Conservation (phyloP, 2,329 filamentous ascomycete species). For the Lachnum nothofagi region DNA sequence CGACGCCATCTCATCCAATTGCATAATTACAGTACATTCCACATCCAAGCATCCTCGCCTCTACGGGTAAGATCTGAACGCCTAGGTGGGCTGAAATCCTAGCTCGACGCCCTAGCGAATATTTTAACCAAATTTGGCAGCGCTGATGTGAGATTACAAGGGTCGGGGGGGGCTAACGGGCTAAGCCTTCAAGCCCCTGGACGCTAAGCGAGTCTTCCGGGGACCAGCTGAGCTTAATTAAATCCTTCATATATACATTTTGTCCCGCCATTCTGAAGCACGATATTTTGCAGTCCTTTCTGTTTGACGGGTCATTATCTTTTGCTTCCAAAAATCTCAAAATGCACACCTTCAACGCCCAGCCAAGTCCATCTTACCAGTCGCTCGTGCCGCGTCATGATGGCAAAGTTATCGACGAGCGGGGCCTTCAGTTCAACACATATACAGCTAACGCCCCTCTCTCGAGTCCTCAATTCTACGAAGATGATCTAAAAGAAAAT, state of each 20-base stretch:
- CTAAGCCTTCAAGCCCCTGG: neutral
- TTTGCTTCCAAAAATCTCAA: neutral
- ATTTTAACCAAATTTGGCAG: neutral
- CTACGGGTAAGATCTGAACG: neutral
- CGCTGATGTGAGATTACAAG: neutral
- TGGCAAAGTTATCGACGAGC: neutral
- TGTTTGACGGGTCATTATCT: neutral
- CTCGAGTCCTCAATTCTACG: neutral
- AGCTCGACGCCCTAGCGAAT: neutral
- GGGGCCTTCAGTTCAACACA: neutral
- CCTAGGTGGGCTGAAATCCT: neutral
- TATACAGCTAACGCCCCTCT: neutral
- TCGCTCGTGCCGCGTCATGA: neutral
- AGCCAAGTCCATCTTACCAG: neutral
- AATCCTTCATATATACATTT: neutral
- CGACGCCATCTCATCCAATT: too few relatives aligned
- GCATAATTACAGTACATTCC: too few relatives aligned
- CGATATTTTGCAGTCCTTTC: neutral
- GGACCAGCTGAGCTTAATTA: neutral
- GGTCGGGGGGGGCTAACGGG: neutral
- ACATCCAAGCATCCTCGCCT: too few relatives aligned
- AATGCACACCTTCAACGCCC: neutral
- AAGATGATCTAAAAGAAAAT: neutral
- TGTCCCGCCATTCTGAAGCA: neutral
- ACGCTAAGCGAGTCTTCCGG: neutral